phyloP scores from a whole-genome alignment of 2,329 filamentous ascomycete genomes.

The Pezicula carpinea region DNA sequence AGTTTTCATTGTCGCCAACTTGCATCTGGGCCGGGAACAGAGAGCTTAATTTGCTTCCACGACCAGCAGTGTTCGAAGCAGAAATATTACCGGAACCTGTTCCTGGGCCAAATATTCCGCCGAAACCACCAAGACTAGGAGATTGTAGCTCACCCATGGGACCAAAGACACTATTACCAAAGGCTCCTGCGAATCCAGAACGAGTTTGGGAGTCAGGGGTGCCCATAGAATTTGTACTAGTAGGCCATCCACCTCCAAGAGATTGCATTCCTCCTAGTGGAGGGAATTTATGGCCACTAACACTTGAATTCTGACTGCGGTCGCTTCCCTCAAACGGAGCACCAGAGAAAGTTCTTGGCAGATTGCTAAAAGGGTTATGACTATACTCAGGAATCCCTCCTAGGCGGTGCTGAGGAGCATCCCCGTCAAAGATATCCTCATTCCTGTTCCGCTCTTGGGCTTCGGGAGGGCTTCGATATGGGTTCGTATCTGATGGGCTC shows the following conservation, averaged over 20 bases:
- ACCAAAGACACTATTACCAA: constrained; percentile 78
- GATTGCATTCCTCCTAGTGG: constrained; percentile 54
- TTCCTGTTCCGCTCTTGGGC: constrained; percentile 51
- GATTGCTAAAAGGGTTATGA: constrained; percentile 47
- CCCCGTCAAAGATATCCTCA: constrained; percentile 33
- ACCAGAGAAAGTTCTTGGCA: constrained; percentile 46
- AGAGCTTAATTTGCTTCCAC: constrained; percentile 78
- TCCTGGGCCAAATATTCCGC: constrained; percentile 64
- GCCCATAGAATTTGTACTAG: constrained; percentile 56
- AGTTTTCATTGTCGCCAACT: constrained; percentile 57
- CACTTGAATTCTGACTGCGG: constrained; percentile 88
- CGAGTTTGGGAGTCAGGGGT: constrained; percentile 62
- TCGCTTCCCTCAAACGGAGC: constrained; percentile 63
- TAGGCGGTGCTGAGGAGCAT: constrained; percentile 38
- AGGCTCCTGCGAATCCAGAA: constrained; percentile 50
- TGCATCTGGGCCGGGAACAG: constrained; percentile 93
- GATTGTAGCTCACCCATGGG: constrained; percentile 75
- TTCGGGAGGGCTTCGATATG: constrained; percentile 84
- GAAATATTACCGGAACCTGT: constrained; percentile 46
- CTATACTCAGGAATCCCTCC: constrained; percentile 48
- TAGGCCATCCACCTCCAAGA: constrained; percentile 41
- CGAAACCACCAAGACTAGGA: constrained; percentile 62
- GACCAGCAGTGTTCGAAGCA: constrained; percentile 62
- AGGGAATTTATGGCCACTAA: constrained; percentile 68
- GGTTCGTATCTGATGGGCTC: constrained; percentile 93